A percentile compares a stretch with the other conserved stretches of the same genome.
Evolutionary conservation across 2,329 filamentous ascomycete genomes (phyloP).

Genomic region (Ceratocystis cubensis): DNA sequence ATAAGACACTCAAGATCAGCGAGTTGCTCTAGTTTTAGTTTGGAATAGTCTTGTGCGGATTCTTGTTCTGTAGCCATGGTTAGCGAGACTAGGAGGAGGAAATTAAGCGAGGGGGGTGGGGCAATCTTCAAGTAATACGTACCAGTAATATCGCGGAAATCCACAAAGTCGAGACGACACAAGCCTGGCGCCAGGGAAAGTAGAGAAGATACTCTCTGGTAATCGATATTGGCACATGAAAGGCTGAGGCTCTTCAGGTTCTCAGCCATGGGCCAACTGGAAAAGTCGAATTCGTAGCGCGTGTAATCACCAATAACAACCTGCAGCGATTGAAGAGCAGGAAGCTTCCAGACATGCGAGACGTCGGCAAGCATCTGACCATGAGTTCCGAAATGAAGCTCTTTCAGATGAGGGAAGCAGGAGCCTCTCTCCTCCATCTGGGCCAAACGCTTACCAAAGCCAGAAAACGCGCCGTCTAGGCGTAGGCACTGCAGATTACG

Average conservation of each 20-base stretch:
- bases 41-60: constrained; percentile 12
- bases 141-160: constrained; percentile 18
- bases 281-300: constrained; percentile 13
- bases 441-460: constrained; percentile 13
- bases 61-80: constrained; percentile 6
- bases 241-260: constrained; percentile 6
- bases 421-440: constrained; percentile 5
- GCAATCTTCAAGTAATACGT: background rate
- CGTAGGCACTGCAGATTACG: constrained; percentile 11
- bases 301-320: constrained; percentile 14
- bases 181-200: constrained; percentile 14
- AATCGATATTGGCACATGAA: constrained; percentile 15
- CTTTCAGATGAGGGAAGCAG: constrained; percentile 10
- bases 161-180: constrained; percentile 14
- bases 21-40: constrained; percentile 18
- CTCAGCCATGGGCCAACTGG: background rate
- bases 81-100: background rate
- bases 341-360: constrained; percentile 13
- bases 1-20: constrained; percentile 16
- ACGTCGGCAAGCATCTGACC: constrained; percentile 10
- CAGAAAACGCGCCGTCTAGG: constrained; percentile 15
- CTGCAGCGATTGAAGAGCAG: constrained; percentile 11
- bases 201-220: constrained; percentile 14
- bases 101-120: background rate
- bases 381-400: constrained; percentile 14